Percentiles rank a stretch among this genome's conserved stretches.
Evolutionary conservation across 2,329 filamentous ascomycete species (phyloP).

Genomic region (Stagonosporopsis tanaceti): DNA sequence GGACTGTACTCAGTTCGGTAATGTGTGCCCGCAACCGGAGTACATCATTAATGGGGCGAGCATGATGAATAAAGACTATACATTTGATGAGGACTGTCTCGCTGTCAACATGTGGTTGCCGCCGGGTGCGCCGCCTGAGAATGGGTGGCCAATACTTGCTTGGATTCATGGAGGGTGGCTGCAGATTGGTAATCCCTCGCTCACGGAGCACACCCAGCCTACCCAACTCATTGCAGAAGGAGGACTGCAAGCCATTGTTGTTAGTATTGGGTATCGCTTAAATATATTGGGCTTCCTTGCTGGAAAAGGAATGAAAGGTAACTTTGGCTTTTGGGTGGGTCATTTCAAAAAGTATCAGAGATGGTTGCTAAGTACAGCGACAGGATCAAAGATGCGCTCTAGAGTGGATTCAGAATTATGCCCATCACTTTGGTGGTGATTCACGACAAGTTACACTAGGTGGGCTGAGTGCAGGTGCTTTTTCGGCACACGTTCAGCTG

Average conservation of each 20-base stretch:
- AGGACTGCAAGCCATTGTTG: conserved; percentile 10
- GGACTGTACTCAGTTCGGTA: conserved; percentile 14
- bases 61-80: conserved; percentile 11
- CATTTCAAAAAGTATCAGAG: accelerated
- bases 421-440: conserved; percentile 1
- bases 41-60: conserved; percentile 8
- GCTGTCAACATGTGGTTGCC: conserved; percentile 14
- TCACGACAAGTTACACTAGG: conserved; percentile 5
- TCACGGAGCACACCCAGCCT: conserved; percentile 10
- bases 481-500: conserved; percentile 14
- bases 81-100: conserved; percentile 13
- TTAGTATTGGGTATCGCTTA: conserved; percentile 17
- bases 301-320: conserved; percentile 11
- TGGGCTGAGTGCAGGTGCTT: conserved; percentile 13
- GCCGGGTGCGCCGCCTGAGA: conserved; percentile 5
- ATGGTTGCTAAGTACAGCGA: not conserved
- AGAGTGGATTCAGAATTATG: conserved; percentile 12
- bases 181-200: conserved; percentile 12
- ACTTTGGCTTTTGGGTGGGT: conserved; percentile 16
- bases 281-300: conserved; percentile 21
- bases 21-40: conserved; percentile 13
- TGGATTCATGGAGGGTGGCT: conserved; percentile 18
- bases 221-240: conserved; percentile 17
- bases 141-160: conserved; percentile 14
- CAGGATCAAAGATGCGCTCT: conserved; percentile 15